Evolutionary conservation across 179 eudicot species (phyloP).

Genomic region (Drosera spatulata): DNA sequence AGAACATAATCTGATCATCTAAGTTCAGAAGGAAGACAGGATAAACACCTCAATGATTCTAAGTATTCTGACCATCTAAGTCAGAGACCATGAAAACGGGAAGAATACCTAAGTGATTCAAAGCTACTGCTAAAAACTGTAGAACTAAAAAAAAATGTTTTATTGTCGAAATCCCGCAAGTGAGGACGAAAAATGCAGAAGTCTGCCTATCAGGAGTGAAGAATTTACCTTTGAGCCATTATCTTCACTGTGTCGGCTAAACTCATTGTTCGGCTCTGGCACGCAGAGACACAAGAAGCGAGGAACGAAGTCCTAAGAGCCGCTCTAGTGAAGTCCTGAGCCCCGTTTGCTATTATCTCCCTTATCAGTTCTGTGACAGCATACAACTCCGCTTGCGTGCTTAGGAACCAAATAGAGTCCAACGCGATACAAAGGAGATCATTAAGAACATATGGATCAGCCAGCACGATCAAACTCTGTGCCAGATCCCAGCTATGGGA

Average conservation of each 20-base stretch:
- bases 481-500: constrained; percentile 82
- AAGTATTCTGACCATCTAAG: too few species aligned
- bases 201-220: background rate
- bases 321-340: constrained; percentile 92
- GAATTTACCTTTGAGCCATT: constrained; percentile 78
- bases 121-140: background rate
- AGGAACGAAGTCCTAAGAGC: constrained; percentile 93
- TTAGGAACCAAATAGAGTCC: constrained; percentile 89
- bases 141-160: background rate
- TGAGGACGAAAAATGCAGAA: background rate
- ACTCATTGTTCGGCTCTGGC: constrained; percentile 89
- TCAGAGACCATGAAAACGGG: background rate
- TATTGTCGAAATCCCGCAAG: background rate
- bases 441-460: constrained; percentile 72
- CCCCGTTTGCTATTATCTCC: constrained; percentile 64
- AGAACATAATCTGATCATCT: too few species aligned
- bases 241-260: constrained; percentile 85
- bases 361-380: constrained; percentile 64
- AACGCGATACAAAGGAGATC: constrained; percentile 88
- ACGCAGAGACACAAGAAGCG: constrained; percentile 96
- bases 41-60: too few species aligned
- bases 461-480: constrained; percentile 58
- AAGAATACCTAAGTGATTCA: background rate
- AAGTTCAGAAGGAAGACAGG: too few species aligned
- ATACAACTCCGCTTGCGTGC: constrained; percentile 56